A percentile compares a stretch with the other conserved stretches of the same genome.
Evolutionary conservation across 805 yeast species (phyloP).

Genomic region (Starmerella gropengiesseri): DNA sequence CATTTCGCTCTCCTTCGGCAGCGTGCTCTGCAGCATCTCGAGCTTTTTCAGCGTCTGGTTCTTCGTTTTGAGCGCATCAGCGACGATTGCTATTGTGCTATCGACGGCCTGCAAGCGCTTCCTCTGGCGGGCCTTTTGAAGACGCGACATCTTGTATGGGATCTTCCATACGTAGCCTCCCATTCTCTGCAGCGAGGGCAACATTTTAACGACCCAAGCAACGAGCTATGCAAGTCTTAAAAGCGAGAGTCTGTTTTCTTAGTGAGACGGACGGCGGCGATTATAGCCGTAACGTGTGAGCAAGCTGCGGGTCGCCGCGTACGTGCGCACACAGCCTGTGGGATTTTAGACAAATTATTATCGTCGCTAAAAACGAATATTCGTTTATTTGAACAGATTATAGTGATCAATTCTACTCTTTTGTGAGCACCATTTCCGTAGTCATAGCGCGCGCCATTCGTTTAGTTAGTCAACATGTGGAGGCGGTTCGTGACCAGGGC

Average conservation of each 20-base stretch:
- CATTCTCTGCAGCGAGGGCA: constrained; percentile 28
- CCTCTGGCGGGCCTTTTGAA: constrained; percentile 77
- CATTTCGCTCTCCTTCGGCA: constrained; percentile 81
- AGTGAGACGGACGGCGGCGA: not conserved
- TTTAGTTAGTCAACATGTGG: no score
- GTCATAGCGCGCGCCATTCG: no score
- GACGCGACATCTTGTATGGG: constrained; percentile 67
- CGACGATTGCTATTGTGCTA: constrained; percentile 55
- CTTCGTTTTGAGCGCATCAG: constrained; percentile 36
- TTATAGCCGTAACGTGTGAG: not conserved
- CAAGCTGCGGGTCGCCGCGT: not conserved
- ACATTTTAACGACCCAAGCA: constrained; percentile 10
- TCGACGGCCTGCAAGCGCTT: constrained; percentile 75
- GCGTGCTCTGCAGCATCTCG: constrained; percentile 32
- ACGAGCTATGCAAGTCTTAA: no score
- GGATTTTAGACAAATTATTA: no score
- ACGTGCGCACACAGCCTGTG: no score
- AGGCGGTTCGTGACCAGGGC: no score
- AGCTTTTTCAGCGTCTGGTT: constrained; percentile 31
- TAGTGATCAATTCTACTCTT: no score
- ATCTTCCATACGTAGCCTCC: constrained; percentile 76
- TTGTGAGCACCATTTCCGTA: no score
- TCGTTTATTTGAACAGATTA: no score
- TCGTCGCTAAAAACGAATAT: no score
- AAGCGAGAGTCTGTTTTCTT: no score